Evolutionary conservation across 2,329 filamentous ascomycete species (phyloP).

Genomic region (Fusarium sp.): DNA sequence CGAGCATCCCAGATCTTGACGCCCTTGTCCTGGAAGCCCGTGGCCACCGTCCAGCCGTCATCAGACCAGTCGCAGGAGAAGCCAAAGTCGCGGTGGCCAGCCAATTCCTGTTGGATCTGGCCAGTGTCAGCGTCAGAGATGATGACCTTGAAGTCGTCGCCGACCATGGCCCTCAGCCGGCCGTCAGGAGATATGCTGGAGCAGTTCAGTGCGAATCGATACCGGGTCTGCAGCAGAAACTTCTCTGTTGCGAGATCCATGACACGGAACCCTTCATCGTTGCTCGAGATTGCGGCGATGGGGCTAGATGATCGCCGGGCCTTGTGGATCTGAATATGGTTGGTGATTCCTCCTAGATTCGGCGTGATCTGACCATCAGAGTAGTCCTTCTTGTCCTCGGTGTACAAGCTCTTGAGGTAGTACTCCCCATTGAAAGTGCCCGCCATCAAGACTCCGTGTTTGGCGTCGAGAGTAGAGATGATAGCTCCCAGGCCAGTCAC

Average conservation of each 20-base stretch:
- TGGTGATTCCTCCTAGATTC: constrained; percentile 68
- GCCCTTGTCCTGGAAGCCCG: constrained; percentile 78
- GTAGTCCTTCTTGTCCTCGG: constrained; percentile 48
- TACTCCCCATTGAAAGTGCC: constrained; percentile 70
- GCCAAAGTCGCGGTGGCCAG: constrained; percentile 75
- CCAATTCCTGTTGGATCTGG: constrained; percentile 64
- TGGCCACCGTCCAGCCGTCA: constrained; percentile 80
- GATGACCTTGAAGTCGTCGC: constrained; percentile 72
- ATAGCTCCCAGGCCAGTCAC: constrained; percentile 50
- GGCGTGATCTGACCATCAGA: constrained; percentile 60
- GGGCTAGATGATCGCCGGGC: constrained; percentile 63
- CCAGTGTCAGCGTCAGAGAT: constrained; percentile 78
- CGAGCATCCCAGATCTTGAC: constrained; percentile 83
- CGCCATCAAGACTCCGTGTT: constrained; percentile 66
- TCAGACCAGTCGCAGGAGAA: constrained; percentile 86
- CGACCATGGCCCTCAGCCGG: constrained; percentile 77
- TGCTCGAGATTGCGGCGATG: constrained; percentile 70
- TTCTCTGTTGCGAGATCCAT: constrained; percentile 69
- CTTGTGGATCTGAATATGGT: constrained; percentile 69
- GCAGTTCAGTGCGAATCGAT: constrained; percentile 76
- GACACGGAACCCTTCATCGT: constrained; percentile 68
- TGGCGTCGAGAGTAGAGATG: constrained; percentile 63
- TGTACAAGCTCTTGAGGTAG: constrained; percentile 58
- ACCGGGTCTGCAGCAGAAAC: constrained; percentile 64
- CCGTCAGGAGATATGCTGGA: constrained; percentile 77